Conservation (phyloP, 2,329 filamentous ascomycete genomes). For the Tolypocladium ovalisporum region DNA sequence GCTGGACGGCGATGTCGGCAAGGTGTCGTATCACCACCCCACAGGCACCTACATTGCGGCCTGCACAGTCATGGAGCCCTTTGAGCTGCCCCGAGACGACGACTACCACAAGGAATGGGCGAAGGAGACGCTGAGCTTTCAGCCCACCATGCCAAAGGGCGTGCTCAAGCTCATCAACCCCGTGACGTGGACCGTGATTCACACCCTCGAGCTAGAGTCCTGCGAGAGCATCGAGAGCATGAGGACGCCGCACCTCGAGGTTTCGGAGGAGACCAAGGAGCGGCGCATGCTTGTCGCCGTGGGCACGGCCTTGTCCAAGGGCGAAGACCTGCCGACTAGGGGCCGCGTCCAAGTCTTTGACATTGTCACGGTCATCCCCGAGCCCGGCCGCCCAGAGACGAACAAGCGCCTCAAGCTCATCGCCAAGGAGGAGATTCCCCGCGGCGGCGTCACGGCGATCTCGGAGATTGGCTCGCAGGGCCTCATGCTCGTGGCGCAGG, state of each 20-base stretch:
- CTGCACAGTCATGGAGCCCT: constrained; percentile 56
- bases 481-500: constrained; percentile 81
- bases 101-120: constrained; percentile 75
- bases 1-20: constrained; percentile 58
- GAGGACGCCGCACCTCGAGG: constrained; percentile 73
- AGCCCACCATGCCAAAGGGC: constrained; percentile 61
- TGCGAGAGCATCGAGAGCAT: constrained; percentile 73
- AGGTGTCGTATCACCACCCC: constrained; percentile 65
- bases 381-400: constrained; percentile 76
- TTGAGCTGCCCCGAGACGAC: constrained; percentile 78
- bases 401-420: constrained; percentile 77
- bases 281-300: constrained; percentile 72
- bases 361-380: constrained; percentile 81
- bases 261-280: constrained; percentile 85
- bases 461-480: constrained; percentile 79
- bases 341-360: constrained; percentile 87
- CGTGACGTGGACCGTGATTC: constrained; percentile 65
- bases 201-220: constrained; percentile 60
- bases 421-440: constrained; percentile 80
- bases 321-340: constrained; percentile 79
- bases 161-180: constrained; percentile 71
- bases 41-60: constrained; percentile 68
- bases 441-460: constrained; percentile 81
- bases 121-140: constrained; percentile 52
- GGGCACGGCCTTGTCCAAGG: constrained; percentile 75